Evolutionary conservation across 176 grass and related monocot species (phyloP).

Genomic region (Pontederia crassipes): DNA sequence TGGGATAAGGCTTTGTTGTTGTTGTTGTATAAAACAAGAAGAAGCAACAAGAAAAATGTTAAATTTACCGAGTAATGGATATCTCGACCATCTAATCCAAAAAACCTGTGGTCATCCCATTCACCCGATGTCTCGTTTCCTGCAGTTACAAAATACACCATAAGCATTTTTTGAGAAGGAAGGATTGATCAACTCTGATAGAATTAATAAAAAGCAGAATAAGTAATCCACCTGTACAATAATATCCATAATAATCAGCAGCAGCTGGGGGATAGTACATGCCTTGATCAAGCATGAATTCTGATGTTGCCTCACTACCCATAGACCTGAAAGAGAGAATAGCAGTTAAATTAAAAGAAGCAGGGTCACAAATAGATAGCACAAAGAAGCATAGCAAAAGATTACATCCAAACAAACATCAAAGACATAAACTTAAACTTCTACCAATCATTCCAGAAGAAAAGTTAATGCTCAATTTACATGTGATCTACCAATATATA

Average conservation of each 20-base stretch:
- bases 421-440: too few relatives aligned
- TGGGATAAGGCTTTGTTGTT: too few relatives aligned
- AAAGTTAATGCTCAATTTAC: too few relatives aligned
- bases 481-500: too few relatives aligned
- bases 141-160: conserved; percentile 23
- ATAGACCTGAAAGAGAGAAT: background rate
- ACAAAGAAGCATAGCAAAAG: too few relatives aligned
- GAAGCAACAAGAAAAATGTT: conserved; percentile 7
- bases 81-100: conserved; percentile 64
- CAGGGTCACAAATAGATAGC: too few relatives aligned
- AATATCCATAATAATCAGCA: conserved; percentile 39
- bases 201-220: background rate
- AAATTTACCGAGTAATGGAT: conserved; percentile 49
- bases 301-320: conserved; percentile 24
- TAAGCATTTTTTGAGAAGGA: background rate
- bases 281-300: conserved; percentile 50
- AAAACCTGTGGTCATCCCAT: conserved; percentile 49
- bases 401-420: too few relatives aligned
- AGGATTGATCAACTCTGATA: background rate
- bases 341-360: too few relatives aligned
- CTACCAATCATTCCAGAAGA: too few relatives aligned
- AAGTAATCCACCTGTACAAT: conserved; percentile 35
- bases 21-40: conserved; percentile 10
- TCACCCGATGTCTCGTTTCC: conserved; percentile 48
- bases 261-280: conserved; percentile 31